Evolutionary conservation across 106 monocot species (phyloP).

Genomic region (Narthecium ossifragum): DNA sequence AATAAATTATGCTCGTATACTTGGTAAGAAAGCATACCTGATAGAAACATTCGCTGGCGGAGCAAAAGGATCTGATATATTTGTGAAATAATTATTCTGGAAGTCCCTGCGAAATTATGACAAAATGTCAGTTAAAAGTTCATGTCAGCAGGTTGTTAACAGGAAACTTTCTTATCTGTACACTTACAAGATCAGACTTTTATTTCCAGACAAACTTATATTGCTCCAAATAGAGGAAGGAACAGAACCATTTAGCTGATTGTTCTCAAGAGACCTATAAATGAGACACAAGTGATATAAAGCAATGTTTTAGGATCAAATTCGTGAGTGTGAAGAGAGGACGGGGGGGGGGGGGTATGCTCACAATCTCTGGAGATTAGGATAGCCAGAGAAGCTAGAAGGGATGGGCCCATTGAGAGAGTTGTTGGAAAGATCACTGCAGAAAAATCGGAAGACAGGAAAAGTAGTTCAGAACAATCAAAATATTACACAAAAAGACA

Average conservation of each 20-base stretch:
- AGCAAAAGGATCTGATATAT: slow-evolving; percentile 39
- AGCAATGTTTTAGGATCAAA: background rate
- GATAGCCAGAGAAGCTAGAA: slow-evolving; percentile 52
- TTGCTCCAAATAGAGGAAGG: slow-evolving; percentile 65
- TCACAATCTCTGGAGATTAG: slow-evolving; percentile 75
- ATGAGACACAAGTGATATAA: slow-evolving; percentile 7
- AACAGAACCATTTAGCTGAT: slow-evolving; percentile 70
- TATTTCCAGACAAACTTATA: slow-evolving; percentile 52
- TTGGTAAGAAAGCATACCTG: slow-evolving; percentile 46
- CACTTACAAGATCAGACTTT: slow-evolving; percentile 81
- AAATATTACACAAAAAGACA: background rate
- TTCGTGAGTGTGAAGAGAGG: background rate
- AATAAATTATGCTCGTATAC: background rate
- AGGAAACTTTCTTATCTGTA: background rate
- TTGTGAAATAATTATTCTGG: slow-evolving; percentile 63
- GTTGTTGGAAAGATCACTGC: slow-evolving; percentile 74
- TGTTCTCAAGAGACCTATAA: slow-evolving; percentile 75
- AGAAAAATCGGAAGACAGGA: slow-evolving; percentile 11
- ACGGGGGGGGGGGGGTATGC: slow-evolving; percentile 14
- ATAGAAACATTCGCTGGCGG: slow-evolving; percentile 79
- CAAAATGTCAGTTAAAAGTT: slow-evolving; percentile 2
- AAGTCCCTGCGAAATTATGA: slow-evolving; percentile 68
- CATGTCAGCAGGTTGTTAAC: slow-evolving; percentile 1
- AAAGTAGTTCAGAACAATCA: background rate
- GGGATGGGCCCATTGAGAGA: slow-evolving; percentile 62